Evolutionary conservation across 805 yeast species (phyloP), one percentile per base, ranked within the genome.

Genomic region (Kuraishia hungarica): DNA sequence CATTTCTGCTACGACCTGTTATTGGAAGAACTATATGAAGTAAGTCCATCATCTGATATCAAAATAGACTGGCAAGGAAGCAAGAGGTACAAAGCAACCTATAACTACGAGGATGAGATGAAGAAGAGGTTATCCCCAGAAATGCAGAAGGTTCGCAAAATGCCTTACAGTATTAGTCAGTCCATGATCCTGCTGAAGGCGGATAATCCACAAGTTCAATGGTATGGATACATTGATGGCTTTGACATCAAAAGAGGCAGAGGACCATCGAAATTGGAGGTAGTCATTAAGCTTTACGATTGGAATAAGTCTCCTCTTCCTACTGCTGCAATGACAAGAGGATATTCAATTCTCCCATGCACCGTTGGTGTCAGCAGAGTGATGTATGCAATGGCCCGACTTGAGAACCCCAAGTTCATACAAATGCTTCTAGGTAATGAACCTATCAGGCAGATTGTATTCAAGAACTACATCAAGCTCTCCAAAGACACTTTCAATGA

Each of bases 301-400:
- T 85, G 91, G 90, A 84, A 84, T 61, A 70, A 69, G 35, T 49
- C 52, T 2, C 58, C 62, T 17, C 47, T 67, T 26, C 70, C 69
- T 17, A 50, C 61, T 2, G 61, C 63, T 6, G 59, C 64, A 11
- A 35, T 52, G 1, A 72, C 74, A 6, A 64, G 67, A 48, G 63
- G 62, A 39, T 65, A 73, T 49, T 66, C 71, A 39, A 63, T 86
- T 13, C 62, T 86, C 52, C 89, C 90, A 0, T 82, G 83, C 21
- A 80, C 86, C 8, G 80, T 81, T 4, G 86, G 86, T 2, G 79
- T 83, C 5, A 77, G 81, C 49, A 72, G 91, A 66, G 83, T 84
- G 5, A 72, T 86, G 64, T 77, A 79, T 60, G 86, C 90, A 0
- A 86, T 86, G 89, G 73, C 81, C 1, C 73, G 80, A 51, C 73